Base-by-base conservation (phyloP, 805 yeast species). In the Maudiozyma serrabonitensis region DNA sequence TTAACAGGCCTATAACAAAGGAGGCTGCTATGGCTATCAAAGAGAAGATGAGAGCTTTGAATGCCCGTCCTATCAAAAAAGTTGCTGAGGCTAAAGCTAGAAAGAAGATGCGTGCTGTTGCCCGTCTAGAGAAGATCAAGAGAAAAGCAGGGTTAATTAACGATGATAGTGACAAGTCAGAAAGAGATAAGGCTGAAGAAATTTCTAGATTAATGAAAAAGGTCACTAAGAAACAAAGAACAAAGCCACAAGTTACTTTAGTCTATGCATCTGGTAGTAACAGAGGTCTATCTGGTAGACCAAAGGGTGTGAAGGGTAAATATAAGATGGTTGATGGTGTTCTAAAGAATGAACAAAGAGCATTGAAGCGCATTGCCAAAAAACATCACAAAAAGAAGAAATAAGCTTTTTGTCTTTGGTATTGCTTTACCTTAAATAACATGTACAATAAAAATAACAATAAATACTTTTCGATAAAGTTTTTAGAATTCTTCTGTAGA, bases 281-380 rank as follows among this genome's bases (percentile, higher is more conserved):
- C 69, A 85, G 74, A 67, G 95, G 96, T 51, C 71, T 90, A 47
- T 74, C 86, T 57, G 99, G 99, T 49, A 84, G 99, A 73, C 99
- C 99, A 41, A 84, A 80, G 71, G 99, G 99, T 67, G 81, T 93
- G 58, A 88, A 82, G 69, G 99, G 99, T 71, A 89, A 87, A 67
- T 93, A 93, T 74, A 93, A 87, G 83, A 93, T 93, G 99, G 98
- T 93, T 59, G 99, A 93, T 70, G 98, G 98, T 75, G 87, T 83
- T 19, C 75, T 88, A 84, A 93, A 93, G 86, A 93, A 93, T 68
- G 99, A 93, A 71, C 90, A 85, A 75, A 76, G 99, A 57, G 96
- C 98, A 13, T 74, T 91, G 63, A 82, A 79, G 63, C 82, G 98
- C 66, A 87, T 90, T 57, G 85, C 88, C 25, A 93, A 90, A 77